Evolutionary conservation across 306 rosid genomes (phyloP).

Genomic region (Rosa persica): DNA sequence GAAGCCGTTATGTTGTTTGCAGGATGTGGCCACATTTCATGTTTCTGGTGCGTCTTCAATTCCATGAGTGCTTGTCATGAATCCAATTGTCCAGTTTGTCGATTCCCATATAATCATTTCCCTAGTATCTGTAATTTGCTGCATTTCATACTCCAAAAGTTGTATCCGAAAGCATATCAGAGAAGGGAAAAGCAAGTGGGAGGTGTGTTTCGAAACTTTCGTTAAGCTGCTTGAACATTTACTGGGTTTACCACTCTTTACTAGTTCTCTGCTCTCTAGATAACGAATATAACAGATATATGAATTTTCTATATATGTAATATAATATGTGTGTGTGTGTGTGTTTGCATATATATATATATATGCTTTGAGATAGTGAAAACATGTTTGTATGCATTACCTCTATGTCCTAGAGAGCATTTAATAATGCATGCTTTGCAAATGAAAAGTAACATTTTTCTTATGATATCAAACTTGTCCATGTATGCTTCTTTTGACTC

Average conservation of each 20-base stretch:
- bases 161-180: constrained; percentile 57
- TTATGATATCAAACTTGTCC: neutral
- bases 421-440: neutral
- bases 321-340: neutral
- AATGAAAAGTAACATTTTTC: neutral
- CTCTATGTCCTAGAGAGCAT: neutral
- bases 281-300: neutral
- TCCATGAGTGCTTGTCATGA: constrained; percentile 49
- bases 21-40: constrained; percentile 90
- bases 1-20: constrained; percentile 27
- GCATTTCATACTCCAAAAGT: constrained; percentile 72
- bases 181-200: constrained; percentile 57
- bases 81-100: constrained; percentile 75
- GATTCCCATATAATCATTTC: constrained; percentile 68
- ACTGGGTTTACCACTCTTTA: neutral
- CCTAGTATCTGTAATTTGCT: constrained; percentile 74
- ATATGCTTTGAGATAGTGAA: neutral
- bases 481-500: constrained; percentile 1
- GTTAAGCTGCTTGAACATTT: neutral
- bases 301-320: neutral
- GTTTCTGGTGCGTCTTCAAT: constrained; percentile 83
- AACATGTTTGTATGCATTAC: neutral
- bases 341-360: neutral
- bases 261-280: neutral
- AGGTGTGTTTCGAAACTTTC: constrained; percentile 37